A percentile compares a stretch with the other conserved stretches of the same genome.
Evolutionary conservation across 2,329 filamentous ascomycete genomes (phyloP).

Genomic region (Penicillium sp.): DNA sequence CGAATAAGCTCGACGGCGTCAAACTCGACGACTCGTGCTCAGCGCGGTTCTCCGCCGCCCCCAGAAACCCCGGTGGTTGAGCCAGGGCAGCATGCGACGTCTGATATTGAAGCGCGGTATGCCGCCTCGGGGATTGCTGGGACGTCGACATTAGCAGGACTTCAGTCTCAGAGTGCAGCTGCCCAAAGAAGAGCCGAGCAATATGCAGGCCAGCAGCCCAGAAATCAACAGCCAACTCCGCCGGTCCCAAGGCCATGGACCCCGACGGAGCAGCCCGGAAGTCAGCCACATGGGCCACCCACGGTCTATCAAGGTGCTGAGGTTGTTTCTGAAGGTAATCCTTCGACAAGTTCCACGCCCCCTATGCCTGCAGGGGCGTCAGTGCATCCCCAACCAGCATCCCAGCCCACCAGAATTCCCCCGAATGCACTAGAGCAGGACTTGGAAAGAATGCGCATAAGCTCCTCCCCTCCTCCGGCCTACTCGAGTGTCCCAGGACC

Average conservation of each 20-base stretch:
- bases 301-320: slow-evolving; percentile 82
- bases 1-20: slow-evolving; percentile 67
- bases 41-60: slow-evolving; percentile 83
- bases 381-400: too few relatives aligned
- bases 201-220: slow-evolving; percentile 52
- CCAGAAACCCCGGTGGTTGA: slow-evolving; percentile 82
- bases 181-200: slow-evolving; percentile 72
- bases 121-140: slow-evolving; percentile 84
- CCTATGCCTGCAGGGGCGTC: too few relatives aligned
- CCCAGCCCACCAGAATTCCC: slow-evolving; percentile 42
- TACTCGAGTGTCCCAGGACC: slow-evolving; percentile 66
- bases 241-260: slow-evolving; percentile 84
- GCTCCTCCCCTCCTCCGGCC: slow-evolving; percentile 82
- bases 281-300: slow-evolving; percentile 77
- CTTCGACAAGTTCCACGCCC: slow-evolving; percentile 31
- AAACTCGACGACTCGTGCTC: slow-evolving; percentile 84
- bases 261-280: slow-evolving; percentile 79
- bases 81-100: slow-evolving; percentile 58
- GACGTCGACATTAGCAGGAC: slow-evolving; percentile 67
- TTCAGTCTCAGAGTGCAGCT: slow-evolving; percentile 67
- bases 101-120: slow-evolving; percentile 83
- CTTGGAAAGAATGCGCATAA: slow-evolving; percentile 69
- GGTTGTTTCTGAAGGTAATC: slow-evolving; percentile 49
- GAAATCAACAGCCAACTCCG: too few relatives aligned
- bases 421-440: slow-evolving; percentile 74